Conservation (phyloP, 2,329 filamentous ascomycete genomes). For the Colletotrichum sidae region DNA sequence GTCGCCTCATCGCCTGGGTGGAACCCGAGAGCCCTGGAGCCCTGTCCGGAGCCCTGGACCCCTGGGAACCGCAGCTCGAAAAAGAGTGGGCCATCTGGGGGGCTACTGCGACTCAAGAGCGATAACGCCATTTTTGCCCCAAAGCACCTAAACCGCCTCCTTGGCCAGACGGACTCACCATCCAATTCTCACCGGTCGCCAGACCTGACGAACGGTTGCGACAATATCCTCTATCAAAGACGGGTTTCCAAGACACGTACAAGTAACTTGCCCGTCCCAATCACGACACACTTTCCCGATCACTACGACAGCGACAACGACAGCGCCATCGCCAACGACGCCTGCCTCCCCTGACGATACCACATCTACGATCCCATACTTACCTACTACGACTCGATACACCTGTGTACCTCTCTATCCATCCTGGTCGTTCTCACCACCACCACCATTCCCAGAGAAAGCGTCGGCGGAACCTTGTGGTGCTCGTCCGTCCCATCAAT, state of each 20-base stretch:
- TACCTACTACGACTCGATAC: slow-evolving; percentile 4
- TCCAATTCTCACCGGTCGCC: too few relatives aligned
- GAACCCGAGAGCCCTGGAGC: not conserved
- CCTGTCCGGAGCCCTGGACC: slow-evolving; percentile 10
- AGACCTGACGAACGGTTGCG: too few relatives aligned
- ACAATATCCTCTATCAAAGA: too few relatives aligned
- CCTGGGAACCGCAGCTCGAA: slow-evolving; percentile 24
- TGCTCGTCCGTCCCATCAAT: not conserved
- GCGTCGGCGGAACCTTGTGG: slow-evolving; percentile 23
- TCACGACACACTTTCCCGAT: slow-evolving; percentile 3
- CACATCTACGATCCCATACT: not conserved
- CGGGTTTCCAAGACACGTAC: not conserved
- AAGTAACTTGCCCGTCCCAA: not conserved
- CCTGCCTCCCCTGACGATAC: too few relatives aligned
- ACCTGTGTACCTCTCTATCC: not conserved
- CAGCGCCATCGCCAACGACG: not conserved
- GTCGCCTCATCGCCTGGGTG: slow-evolving; percentile 13
- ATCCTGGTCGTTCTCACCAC: slow-evolving; percentile 9
- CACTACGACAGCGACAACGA: slow-evolving; percentile 13
- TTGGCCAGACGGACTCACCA: not conserved
- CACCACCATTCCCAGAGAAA: not conserved
- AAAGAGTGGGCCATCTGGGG: slow-evolving; percentile 30
- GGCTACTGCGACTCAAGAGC: slow-evolving; percentile 25
- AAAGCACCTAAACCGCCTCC: slow-evolving; percentile 46
- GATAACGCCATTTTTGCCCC: slow-evolving; percentile 54